phyloP scores from a whole-genome alignment of 495 filamentous ascomycete species.

The Neurospora sp. region DNA sequence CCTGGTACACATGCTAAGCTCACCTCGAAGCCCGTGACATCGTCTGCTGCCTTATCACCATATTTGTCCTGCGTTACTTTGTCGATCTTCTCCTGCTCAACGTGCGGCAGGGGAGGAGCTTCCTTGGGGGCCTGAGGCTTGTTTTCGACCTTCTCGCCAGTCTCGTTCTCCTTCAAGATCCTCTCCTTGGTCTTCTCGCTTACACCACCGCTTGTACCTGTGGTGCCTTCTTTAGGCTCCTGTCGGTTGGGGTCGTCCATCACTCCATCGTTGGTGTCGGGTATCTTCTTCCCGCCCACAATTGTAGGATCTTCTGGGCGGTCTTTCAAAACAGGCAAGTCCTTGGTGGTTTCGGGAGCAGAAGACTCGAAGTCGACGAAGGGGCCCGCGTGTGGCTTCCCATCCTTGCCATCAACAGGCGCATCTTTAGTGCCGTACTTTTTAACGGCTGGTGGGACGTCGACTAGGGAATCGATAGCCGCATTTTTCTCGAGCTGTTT shows the following conservation, averaged over 20 bases:
- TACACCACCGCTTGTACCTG: constrained; percentile 78
- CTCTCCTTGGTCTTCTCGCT: constrained; percentile 70
- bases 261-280: constrained; percentile 72
- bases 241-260: constrained; percentile 76
- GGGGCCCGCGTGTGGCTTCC: constrained; percentile 86
- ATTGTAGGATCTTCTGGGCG: constrained; percentile 35
- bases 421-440: constrained; percentile 69
- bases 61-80: constrained; percentile 31
- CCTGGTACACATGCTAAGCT: neutral
- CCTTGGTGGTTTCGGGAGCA: constrained; percentile 27
- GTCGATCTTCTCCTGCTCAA: constrained; percentile 53
- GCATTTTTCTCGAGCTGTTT: constrained; percentile 10
- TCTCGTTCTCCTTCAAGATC: constrained; percentile 48
- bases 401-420: constrained; percentile 91
- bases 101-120: constrained; percentile 68
- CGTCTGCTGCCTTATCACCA: constrained; percentile 26
- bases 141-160: constrained; percentile 55
- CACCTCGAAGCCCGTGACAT: constrained; percentile 61
- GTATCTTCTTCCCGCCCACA: constrained; percentile 59
- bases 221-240: constrained; percentile 71
- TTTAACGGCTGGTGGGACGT: constrained; percentile 17
- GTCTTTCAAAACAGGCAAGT: constrained; percentile 37
- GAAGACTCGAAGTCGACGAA: constrained; percentile 59
- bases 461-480: constrained; percentile 1
- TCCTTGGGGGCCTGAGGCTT: constrained; percentile 76